Evolutionary conservation across 768 basidiomycete genomes (phyloP).

Genomic region (Tricholomella constricta): DNA sequence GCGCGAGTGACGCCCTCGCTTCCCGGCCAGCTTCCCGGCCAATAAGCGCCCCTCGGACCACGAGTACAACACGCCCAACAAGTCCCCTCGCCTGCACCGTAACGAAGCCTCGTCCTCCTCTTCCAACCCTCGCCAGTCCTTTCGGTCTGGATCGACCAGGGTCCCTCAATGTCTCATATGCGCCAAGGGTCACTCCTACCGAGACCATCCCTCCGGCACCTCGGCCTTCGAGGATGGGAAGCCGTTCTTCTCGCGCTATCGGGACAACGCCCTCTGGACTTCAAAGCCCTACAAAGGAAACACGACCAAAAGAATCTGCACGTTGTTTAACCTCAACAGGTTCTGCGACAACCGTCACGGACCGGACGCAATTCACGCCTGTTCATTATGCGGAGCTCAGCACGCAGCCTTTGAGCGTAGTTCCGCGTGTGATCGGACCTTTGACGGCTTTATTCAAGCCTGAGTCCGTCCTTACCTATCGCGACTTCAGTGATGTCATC

Average conservation of each 20-base stretch:
- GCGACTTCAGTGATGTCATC: background rate
- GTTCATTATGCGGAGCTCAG: constrained; percentile 19
- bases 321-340: constrained; percentile 12
- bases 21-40: too few relatives aligned
- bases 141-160: background rate
- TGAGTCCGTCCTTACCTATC: background rate
- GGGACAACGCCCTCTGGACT: background rate
- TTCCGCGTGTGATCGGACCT: constrained; percentile 4
- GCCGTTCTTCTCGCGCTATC: background rate
- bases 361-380: constrained; percentile 13
- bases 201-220: background rate
- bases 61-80: too few relatives aligned
- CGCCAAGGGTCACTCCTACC: background rate
- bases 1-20: too few relatives aligned
- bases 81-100: too few relatives aligned
- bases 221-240: constrained; percentile 8
- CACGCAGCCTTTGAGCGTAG: constrained; percentile 16
- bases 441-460: constrained; percentile 2
- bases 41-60: too few relatives aligned
- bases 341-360: background rate
- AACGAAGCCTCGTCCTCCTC: background rate
- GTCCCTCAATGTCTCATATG: constrained; percentile 15
- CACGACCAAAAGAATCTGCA: constrained; percentile 1
- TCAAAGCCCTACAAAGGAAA: background rate
- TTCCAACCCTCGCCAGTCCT: background rate